Evolutionary conservation across 495 filamentous ascomycete species (phyloP).

Genomic region (Penicillium pancosmium): DNA sequence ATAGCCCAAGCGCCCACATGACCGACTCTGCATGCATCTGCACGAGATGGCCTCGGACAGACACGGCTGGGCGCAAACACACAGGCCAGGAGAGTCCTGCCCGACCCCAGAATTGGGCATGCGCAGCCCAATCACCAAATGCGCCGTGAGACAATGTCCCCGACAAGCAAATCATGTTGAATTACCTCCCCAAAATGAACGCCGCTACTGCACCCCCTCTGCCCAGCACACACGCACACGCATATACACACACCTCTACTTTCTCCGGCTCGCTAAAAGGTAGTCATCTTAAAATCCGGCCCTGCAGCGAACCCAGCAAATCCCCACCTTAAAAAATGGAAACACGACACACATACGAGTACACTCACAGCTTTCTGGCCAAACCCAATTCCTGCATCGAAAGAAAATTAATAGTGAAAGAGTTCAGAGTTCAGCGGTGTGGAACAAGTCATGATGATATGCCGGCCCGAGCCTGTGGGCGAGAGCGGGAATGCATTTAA

Average conservation of each 20-base stretch:
- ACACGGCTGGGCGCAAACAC: conserved; percentile 26
- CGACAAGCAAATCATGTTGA: conserved; percentile 5
- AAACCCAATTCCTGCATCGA: background rate
- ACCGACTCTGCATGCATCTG: conserved; percentile 46
- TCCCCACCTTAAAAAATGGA: background rate
- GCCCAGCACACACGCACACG: background rate
- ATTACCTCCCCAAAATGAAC: background rate
- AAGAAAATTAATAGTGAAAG: background rate
- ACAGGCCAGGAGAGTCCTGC: conserved; percentile 19
- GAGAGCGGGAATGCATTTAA: background rate
- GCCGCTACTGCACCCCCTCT: conserved; percentile 1
- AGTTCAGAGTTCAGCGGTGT: background rate
- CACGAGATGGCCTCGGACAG: conserved; percentile 28
- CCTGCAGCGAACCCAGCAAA: background rate
- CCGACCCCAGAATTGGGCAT: conserved; percentile 26
- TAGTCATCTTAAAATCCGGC: conserved; percentile 2
- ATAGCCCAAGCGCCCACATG: conserved; percentile 37
- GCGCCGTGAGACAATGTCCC: background rate
- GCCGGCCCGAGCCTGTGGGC: background rate
- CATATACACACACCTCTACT: background rate
- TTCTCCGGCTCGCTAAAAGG: background rate
- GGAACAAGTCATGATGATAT: conserved; percentile 2
- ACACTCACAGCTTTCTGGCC: background rate
- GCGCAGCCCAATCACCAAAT: conserved; percentile 6
- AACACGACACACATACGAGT: background rate